These are phyloP conservation scores for Opeltia flavorubescens DNA, from an alignment of 495 filamentous ascomycete genomes.

Conservation along the genomic window DNA sequence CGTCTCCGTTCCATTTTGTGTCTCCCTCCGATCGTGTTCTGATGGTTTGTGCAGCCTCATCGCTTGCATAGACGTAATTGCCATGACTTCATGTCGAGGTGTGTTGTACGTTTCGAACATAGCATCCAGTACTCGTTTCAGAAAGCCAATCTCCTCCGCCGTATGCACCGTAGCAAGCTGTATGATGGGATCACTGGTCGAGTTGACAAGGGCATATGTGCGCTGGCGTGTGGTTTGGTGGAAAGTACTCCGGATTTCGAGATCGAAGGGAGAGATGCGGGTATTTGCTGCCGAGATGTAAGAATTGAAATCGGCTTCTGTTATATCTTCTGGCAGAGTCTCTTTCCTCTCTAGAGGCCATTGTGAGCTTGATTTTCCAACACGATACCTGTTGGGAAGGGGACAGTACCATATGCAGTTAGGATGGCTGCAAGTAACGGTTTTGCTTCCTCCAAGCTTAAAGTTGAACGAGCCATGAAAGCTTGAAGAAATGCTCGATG, in stretches of 20 bases:
- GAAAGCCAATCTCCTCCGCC: slow-evolving; percentile 76
- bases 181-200: slow-evolving; percentile 64
- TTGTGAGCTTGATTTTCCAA: neutral
- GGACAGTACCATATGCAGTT: slow-evolving; percentile 32
- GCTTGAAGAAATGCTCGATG: slow-evolving; percentile 92
- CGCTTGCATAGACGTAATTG: slow-evolving; percentile 62
- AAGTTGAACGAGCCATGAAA: slow-evolving; percentile 60
- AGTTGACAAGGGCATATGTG: slow-evolving; percentile 75
- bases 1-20: slow-evolving; percentile 22
- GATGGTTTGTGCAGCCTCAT: slow-evolving; percentile 41
- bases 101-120: slow-evolving; percentile 89
- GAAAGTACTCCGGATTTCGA: slow-evolving; percentile 62
- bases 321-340: slow-evolving; percentile 42
- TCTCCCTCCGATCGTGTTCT: slow-evolving; percentile 20
- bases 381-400: neutral
- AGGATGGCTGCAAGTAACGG: slow-evolving; percentile 66
- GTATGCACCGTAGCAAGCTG: slow-evolving; percentile 74
- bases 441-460: slow-evolving; percentile 62
- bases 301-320: slow-evolving; percentile 48
- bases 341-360: slow-evolving; percentile 24
- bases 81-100: slow-evolving; percentile 60
- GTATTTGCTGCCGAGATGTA: slow-evolving; percentile 57
- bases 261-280: slow-evolving; percentile 64
- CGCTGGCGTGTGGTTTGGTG: slow-evolving; percentile 42
- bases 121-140: slow-evolving; percentile 75